Evolutionary conservation across 306 rosid genomes (phyloP).

Genomic region (Pterocarpus macrocarpus): DNA sequence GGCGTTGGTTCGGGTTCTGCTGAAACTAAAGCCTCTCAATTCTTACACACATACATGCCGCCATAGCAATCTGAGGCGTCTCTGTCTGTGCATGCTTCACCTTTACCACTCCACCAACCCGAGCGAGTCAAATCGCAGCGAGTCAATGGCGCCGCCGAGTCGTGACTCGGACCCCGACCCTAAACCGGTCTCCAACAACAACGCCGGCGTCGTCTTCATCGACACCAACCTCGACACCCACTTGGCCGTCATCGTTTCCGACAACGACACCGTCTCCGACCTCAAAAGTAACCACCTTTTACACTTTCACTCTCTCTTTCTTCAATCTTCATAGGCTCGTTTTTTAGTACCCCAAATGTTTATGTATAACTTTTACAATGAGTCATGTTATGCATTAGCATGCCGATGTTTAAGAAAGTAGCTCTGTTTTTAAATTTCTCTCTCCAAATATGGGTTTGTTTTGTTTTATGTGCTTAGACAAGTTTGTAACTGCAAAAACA

Average conservation of each 20-base stretch:
- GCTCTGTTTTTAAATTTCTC: neutral
- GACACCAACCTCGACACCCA: slow-evolving; percentile 79
- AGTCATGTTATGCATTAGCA: neutral
- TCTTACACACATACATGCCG: neutral
- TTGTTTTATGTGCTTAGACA: neutral
- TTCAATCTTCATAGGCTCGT: neutral
- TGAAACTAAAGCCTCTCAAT: neutral
- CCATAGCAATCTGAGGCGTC: neutral
- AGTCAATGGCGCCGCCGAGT: slow-evolving; percentile 45
- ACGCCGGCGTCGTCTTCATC: slow-evolving; percentile 61
- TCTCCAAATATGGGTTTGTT: neutral
- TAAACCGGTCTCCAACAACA: neutral
- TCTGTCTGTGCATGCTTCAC: neutral
- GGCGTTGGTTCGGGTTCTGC: too few species aligned
- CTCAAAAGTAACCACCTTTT: slow-evolving; percentile 64
- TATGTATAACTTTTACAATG: neutral
- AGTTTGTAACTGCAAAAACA: slow-evolving; percentile 48
- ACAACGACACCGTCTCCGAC: slow-evolving; percentile 62
- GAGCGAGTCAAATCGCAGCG: neutral
- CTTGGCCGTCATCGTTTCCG: slow-evolving; percentile 63
- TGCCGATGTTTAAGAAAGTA: neutral
- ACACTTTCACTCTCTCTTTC: neutral
- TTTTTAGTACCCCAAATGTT: neutral
- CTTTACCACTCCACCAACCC: neutral
- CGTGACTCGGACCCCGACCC: slow-evolving; percentile 32